Evolutionary conservation across 176 grass and related monocot genomes (phyloP).

Genomic region (Thinopyrum elongatum): DNA sequence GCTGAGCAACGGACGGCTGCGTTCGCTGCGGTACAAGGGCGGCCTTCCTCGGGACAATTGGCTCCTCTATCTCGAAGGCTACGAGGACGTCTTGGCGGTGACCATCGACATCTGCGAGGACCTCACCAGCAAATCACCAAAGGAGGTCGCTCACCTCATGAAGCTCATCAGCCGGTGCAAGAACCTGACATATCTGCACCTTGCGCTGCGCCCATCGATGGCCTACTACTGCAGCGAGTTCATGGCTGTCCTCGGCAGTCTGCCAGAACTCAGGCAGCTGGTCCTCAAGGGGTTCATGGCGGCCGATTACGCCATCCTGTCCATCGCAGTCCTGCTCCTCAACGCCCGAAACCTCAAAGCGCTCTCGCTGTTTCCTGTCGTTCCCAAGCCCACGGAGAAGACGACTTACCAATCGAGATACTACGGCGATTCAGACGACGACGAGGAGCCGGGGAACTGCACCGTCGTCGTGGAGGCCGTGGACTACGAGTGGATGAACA

Average conservation of each 20-base stretch:
- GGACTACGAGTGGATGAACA: background rate
- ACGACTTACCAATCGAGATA: too few relatives aligned
- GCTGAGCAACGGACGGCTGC: background rate
- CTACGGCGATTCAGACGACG: too few relatives aligned
- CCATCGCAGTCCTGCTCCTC: background rate
- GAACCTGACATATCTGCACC: background rate
- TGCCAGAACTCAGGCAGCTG: background rate
- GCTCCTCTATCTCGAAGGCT: background rate
- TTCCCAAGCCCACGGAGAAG: background rate
- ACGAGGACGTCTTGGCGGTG: background rate
- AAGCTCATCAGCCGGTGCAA: background rate
- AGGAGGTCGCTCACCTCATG: background rate
- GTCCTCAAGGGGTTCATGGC: conserved; percentile 24
- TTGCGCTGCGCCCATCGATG: background rate
- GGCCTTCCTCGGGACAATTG: background rate
- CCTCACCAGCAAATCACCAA: background rate
- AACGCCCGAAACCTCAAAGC: background rate
- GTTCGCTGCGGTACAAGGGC: background rate
- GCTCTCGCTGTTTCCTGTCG: background rate
- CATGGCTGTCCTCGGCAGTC: background rate
- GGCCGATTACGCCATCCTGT: background rate
- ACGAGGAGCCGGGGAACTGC: too few relatives aligned
- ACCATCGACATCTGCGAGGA: background rate
- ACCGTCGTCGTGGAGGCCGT: too few relatives aligned
- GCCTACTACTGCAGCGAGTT: background rate